Evolutionary conservation across 305 asterid genomes (phyloP).

Genomic region (Andrographis paniculata): DNA sequence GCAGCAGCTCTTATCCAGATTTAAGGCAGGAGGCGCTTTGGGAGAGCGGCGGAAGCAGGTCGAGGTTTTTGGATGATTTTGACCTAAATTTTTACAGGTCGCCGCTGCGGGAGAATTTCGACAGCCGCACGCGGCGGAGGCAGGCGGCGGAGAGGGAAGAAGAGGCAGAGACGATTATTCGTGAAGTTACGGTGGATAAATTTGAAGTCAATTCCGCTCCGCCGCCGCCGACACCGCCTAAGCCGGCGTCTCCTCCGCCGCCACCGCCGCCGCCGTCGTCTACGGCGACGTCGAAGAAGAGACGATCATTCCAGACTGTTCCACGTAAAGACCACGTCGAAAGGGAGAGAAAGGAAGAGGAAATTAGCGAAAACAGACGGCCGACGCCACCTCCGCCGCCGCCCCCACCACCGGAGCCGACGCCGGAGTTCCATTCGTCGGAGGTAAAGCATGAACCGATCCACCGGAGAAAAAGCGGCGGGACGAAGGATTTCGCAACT

Average conservation of each 20-base stretch:
- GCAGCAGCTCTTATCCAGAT: slow-evolving; percentile 80
- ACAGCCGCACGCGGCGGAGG: slow-evolving; percentile 24
- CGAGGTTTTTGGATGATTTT: slow-evolving; percentile 53
- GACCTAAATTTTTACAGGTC: slow-evolving; percentile 42
- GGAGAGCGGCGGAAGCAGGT: slow-evolving; percentile 39
- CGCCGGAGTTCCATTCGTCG: slow-evolving; percentile 2
- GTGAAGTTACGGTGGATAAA: slow-evolving; percentile 58
- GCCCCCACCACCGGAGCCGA: slow-evolving; percentile 19
- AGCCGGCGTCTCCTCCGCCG: slow-evolving; percentile 29
- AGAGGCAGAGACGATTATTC: slow-evolving; percentile 21
- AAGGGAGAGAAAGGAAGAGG: slow-evolving; percentile 24
- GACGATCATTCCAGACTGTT: slow-evolving; percentile 47
- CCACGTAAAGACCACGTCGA: slow-evolving; percentile 34
- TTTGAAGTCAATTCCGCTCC: slow-evolving; percentile 35
- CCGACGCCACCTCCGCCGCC: slow-evolving; percentile 28
- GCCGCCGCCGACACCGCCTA: slow-evolving; percentile 30
- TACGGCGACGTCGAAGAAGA: slow-evolving; percentile 30
- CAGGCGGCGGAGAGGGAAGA: slow-evolving; percentile 25
- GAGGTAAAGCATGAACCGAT: slow-evolving; percentile 24
- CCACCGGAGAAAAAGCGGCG: slow-evolving; percentile 43
- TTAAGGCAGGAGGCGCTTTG: slow-evolving; percentile 47
- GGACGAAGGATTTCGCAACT: slow-evolving; percentile 60
- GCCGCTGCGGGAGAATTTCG: slow-evolving; percentile 21
- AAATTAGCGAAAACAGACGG: slow-evolving; percentile 18
- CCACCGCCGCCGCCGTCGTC: slow-evolving; percentile 37